A percentile compares a stretch with the other conserved stretches of the same genome.
Evolutionary conservation across 306 rosid species (phyloP).

Genomic region (Dryas octopetala): DNA sequence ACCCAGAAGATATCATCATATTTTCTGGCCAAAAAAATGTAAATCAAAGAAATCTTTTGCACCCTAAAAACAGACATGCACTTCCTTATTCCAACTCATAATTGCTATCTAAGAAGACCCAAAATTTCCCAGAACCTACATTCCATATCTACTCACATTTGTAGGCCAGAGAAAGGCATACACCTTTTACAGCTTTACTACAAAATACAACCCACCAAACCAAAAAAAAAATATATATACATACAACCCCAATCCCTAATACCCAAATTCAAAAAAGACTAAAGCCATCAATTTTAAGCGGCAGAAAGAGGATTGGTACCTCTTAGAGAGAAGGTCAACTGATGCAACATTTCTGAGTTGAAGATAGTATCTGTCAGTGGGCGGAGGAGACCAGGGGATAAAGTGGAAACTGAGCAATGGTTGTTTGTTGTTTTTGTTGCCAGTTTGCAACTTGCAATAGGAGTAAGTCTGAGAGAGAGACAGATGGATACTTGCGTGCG

Average conservation of each 20-base stretch:
- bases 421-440: neutral
- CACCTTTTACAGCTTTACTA: neutral
- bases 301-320: neutral
- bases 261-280: neutral
- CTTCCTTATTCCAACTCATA: neutral
- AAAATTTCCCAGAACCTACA: slow-evolving; percentile 8
- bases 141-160: neutral
- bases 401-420: neutral
- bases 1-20: slow-evolving; percentile 1
- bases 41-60: neutral
- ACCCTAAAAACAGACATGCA: neutral
- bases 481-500: neutral
- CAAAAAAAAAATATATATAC: neutral
- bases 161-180: neutral
- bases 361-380: neutral
- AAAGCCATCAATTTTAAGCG: neutral
- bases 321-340: neutral
- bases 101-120: neutral
- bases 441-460: slow-evolving; percentile 5
- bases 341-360: neutral
- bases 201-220: neutral
- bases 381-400: neutral
- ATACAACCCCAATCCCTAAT: neutral
- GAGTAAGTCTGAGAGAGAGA: neutral
- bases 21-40: neutral